A percentile compares a stretch with the other conserved stretches of the same genome.
phyloP scores from a whole-genome alignment of 2,329 filamentous ascomycete genomes.

The Fusarium tupiense region DNA sequence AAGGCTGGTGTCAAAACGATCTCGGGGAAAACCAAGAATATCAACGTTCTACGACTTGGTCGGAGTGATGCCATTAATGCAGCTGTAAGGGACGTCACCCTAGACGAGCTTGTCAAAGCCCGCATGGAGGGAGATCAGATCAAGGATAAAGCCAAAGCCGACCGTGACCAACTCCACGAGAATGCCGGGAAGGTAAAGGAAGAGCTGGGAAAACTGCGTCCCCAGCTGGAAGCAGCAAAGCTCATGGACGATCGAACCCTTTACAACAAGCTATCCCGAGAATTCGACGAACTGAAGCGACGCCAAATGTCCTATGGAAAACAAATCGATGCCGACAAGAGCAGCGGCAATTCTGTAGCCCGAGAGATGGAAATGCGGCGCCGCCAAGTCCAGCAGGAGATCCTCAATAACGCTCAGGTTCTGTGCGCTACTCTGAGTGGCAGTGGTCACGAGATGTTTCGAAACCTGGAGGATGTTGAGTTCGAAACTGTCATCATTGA shows the following conservation, averaged over 20 bases:
- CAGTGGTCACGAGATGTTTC: conserved; percentile 97
- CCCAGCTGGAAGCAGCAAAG: conserved; percentile 75
- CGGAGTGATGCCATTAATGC: conserved; percentile 92
- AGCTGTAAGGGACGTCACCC: conserved; percentile 87
- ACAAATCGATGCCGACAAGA: conserved; percentile 87
- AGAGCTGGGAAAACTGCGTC: conserved; percentile 75
- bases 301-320: conserved; percentile 78
- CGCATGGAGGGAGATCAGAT: conserved; percentile 71
- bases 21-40: conserved; percentile 75
- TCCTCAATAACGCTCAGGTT: conserved; percentile 90
- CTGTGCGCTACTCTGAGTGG: conserved; percentile 95
- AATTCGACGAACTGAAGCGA: conserved; percentile 81
- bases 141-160: conserved; percentile 64
- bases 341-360: conserved; percentile 81
- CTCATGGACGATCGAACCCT: conserved; percentile 59
- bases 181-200: conserved; percentile 79
- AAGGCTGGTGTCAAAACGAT: conserved; percentile 86
- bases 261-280: conserved; percentile 71
- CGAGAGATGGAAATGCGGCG: conserved; percentile 88
- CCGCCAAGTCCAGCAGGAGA: conserved; percentile 86
- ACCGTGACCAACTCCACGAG: conserved; percentile 68
- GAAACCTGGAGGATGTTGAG: conserved; percentile 89
- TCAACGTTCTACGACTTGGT: conserved; percentile 90
- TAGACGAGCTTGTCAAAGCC: conserved; percentile 88
- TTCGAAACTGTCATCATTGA: conserved; percentile 99